Percentiles rank a stretch among this genome's conserved stretches.
Evolutionary conservation across 2,329 filamentous ascomycete species (phyloP).

Genomic region (Dryadomyces sulphureus): DNA sequence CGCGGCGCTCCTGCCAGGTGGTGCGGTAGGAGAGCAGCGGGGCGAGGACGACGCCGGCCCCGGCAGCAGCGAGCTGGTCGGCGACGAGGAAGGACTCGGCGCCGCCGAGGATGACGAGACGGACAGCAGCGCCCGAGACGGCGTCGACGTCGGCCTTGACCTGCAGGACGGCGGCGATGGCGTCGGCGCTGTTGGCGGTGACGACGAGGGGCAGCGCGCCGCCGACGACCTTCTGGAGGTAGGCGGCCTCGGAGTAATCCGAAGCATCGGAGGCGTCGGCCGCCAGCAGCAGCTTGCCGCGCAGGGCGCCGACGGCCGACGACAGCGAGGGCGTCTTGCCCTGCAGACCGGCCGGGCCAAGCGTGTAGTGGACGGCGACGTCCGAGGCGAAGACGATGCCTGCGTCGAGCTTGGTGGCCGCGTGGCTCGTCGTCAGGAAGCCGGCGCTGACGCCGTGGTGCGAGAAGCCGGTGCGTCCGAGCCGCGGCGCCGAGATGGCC

Average conservation of each 20-base stretch:
- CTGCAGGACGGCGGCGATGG: conserved; percentile 42
- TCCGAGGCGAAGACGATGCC: conserved; percentile 39
- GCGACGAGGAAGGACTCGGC: conserved; percentile 49
- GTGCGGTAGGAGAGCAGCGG: conserved; percentile 40
- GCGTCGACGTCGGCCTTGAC: conserved; percentile 42
- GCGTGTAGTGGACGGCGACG: conserved; percentile 39
- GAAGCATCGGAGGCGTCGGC: conserved; percentile 15
- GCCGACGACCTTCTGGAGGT: conserved; percentile 36
- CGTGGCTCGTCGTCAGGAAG: conserved; percentile 38
- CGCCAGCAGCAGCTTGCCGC: conserved; percentile 35
- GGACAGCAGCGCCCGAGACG: conserved; percentile 21
- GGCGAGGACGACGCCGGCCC: conserved; percentile 44
- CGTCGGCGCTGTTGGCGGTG: conserved; percentile 47
- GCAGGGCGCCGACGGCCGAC: conserved; percentile 33
- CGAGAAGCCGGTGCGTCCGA: conserved; percentile 21
- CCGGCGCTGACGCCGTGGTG: conserved; percentile 44
- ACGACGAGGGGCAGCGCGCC: conserved; percentile 41
- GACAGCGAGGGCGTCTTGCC: conserved; percentile 35
- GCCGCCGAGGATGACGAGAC: conserved; percentile 44
- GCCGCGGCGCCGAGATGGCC: conserved; percentile 41
- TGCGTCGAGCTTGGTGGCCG: conserved; percentile 27
- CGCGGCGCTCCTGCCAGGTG: conserved; percentile 46
- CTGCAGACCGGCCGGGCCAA: conserved; percentile 31
- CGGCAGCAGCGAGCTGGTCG: conserved; percentile 36
- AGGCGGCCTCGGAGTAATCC: conserved; percentile 31